Evolutionary conservation across 257 asterid species (phyloP).

Genomic region (Apocynum venetum): DNA sequence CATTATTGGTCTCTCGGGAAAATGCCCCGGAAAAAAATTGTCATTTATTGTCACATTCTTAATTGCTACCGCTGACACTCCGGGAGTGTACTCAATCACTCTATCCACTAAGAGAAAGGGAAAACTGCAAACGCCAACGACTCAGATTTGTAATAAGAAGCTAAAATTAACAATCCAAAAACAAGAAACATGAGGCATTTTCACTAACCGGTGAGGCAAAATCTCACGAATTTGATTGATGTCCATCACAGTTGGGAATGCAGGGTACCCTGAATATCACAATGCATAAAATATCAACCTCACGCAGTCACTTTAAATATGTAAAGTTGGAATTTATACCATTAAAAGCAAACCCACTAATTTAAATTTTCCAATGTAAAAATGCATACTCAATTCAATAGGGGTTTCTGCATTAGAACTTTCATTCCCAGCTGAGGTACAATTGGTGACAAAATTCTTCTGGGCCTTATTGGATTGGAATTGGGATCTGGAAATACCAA

Average conservation of each 20-base stretch:
- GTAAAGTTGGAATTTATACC: slow-evolving; percentile 13
- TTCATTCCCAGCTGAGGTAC: slow-evolving; percentile 35
- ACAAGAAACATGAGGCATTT: not conserved
- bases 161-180: not conserved
- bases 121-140: slow-evolving; percentile 38
- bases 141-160: not conserved
- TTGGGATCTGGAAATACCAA: slow-evolving; percentile 38
- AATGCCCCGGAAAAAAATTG: slow-evolving; percentile 89
- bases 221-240: slow-evolving; percentile 82
- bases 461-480: slow-evolving; percentile 32
- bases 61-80: slow-evolving; percentile 85
- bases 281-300: not conserved
- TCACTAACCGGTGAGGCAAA: slow-evolving; percentile 73
- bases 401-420: slow-evolving; percentile 46
- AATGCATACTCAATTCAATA: slow-evolving; percentile 74
- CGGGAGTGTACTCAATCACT: slow-evolving; percentile 78
- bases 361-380: not conserved
- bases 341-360: not conserved
- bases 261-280: slow-evolving; percentile 46
- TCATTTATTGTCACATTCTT: slow-evolving; percentile 92
- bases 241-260: slow-evolving; percentile 79
- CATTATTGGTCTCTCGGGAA: slow-evolving; percentile 94
- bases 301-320: not conserved
- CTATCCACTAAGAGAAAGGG: slow-evolving; percentile 91
- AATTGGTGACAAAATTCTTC: slow-evolving; percentile 29